These are phyloP conservation scores for Halophytophthora polymorphica DNA, from an alignment of 352 stramenopile genomes.

Conservation along the genomic window DNA sequence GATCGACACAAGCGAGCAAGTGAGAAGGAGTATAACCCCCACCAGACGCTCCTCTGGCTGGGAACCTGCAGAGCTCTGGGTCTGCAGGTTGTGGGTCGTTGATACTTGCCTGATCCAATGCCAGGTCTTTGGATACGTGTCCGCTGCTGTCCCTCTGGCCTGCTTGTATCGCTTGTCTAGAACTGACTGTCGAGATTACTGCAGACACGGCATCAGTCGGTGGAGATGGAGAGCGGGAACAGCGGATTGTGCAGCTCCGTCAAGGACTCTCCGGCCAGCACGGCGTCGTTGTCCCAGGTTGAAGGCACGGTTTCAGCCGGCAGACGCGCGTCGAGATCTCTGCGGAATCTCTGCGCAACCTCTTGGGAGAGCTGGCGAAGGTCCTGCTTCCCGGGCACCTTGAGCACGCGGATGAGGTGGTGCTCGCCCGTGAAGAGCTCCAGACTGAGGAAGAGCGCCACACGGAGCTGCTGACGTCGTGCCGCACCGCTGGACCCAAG, in stretches of 20 bases:
- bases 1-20: no score
- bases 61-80: no score
- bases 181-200: no score
- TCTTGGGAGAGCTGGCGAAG: constrained; percentile 28
- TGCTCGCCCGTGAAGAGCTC: constrained; percentile 40
- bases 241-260: constrained; percentile 36
- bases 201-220: constrained; percentile 8
- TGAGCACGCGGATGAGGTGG: constrained; percentile 43
- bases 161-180: no score
- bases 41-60: no score
- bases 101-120: no score
- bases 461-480: constrained; percentile 9
- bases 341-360: constrained; percentile 28
- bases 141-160: neutral
- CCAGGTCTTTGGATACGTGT: no score
- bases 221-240: constrained; percentile 50
- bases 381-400: constrained; percentile 25
- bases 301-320: constrained; percentile 10
- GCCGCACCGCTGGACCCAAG: neutral
- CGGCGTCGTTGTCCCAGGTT: constrained; percentile 38
- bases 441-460: constrained; percentile 47
- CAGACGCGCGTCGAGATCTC: constrained; percentile 24
- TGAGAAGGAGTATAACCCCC: no score
- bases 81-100: no score
- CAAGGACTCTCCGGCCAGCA: constrained; percentile 38